A percentile compares a stretch with the other conserved stretches of the same genome.
Evolutionary conservation across 306 rosid genomes (phyloP).

Genomic region (Mimosa pudica): DNA sequence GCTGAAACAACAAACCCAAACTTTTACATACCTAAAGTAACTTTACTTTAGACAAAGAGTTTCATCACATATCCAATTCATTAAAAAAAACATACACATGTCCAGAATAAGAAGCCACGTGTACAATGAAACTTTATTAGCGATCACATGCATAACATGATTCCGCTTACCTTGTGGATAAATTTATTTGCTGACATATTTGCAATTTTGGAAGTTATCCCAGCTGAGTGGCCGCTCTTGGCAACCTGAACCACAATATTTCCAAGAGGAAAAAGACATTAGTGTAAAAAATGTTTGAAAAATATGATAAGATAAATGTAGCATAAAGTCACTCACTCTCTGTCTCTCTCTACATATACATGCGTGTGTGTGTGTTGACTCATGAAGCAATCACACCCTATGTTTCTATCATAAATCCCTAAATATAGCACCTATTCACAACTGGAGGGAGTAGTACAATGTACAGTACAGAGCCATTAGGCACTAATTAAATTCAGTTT

Average conservation of each 20-base stretch:
- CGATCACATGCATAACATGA: constrained; percentile 19
- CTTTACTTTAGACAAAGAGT: too few species aligned
- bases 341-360: too few species aligned
- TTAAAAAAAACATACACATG: too few species aligned
- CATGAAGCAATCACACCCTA: background rate
- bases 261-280: constrained; percentile 18
- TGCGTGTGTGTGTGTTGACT: background rate
- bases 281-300: background rate
- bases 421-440: too few species aligned
- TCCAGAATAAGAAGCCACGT: background rate
- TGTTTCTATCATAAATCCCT: background rate
- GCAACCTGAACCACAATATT: constrained; percentile 49
- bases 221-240: constrained; percentile 42
- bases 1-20: constrained; percentile 48
- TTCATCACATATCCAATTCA: too few species aligned
- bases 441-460: too few species aligned
- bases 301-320: background rate
- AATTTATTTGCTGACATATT: constrained; percentile 56
- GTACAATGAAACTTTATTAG: background rate
- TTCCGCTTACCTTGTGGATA: constrained; percentile 54
- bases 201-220: constrained; percentile 47
- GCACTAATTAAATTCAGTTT: constrained; percentile 19
- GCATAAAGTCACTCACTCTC: background rate
- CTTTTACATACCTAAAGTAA: constrained; percentile 18
- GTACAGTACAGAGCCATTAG: constrained; percentile 10